phyloP scores from a whole-genome alignment of 1,139 yeast genomes.

The Taphrina wiesneri region DNA sequence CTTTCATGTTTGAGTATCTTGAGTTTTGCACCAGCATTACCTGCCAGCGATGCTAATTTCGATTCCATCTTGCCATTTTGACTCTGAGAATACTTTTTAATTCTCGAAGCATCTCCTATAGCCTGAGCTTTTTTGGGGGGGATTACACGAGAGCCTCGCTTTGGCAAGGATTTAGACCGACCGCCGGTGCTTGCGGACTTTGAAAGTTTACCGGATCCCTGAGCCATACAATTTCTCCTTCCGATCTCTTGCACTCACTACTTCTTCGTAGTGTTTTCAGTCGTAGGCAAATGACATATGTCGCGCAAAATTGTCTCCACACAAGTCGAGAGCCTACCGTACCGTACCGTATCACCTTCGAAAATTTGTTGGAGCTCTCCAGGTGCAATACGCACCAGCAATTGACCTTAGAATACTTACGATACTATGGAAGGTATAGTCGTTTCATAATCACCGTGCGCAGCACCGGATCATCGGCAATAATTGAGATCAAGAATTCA shows the following conservation, averaged over 20 bases:
- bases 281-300: too few species aligned
- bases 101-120: constrained; percentile 16
- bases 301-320: too few species aligned
- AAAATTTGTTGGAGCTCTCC: too few species aligned
- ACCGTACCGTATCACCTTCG: too few species aligned
- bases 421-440: too few species aligned
- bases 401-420: too few species aligned
- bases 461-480: too few species aligned
- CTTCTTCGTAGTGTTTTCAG: too few species aligned
- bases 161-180: constrained; percentile 17
- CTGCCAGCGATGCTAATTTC: constrained; percentile 28
- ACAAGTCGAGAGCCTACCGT: too few species aligned
- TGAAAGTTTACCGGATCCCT: constrained; percentile 20
- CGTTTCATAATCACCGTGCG: too few species aligned
- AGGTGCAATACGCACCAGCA: too few species aligned
- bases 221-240: constrained; percentile 7
- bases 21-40: constrained; percentile 31
- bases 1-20: constrained; percentile 28
- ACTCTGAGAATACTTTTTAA: constrained; percentile 29
- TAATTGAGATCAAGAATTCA: too few species aligned
- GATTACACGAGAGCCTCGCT: constrained; percentile 30
- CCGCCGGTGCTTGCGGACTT: constrained; percentile 12
- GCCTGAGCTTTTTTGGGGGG: constrained; percentile 27
- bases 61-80: constrained; percentile 34
- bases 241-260: not conserved